These are phyloP conservation scores for Calonectria crousiana DNA, from an alignment of 2,329 filamentous ascomycete genomes.

Conservation along the genomic window DNA sequence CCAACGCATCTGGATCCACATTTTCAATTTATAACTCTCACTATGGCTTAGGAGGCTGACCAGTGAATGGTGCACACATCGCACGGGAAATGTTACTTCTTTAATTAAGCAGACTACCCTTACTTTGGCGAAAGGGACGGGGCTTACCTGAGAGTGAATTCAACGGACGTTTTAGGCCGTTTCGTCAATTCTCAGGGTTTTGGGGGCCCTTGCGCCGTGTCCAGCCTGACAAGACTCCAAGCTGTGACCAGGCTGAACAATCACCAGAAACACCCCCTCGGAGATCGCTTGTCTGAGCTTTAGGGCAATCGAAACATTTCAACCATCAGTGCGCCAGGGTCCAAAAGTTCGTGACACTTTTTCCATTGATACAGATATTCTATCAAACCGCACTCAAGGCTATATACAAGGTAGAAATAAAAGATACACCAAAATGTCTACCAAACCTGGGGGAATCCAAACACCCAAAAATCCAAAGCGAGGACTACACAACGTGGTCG, in stretches of 20 bases:
- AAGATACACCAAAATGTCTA: conserved; percentile 22
- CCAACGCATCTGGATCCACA: not conserved
- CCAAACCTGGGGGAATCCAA: conserved; percentile 37
- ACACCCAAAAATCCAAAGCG: conserved; percentile 41
- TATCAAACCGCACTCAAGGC: conserved; percentile 1
- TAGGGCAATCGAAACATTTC: not conserved
- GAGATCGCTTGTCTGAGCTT: not conserved
- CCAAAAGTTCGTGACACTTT: not conserved
- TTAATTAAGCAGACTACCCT: not conserved
- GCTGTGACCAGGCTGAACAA: too few relatives aligned
- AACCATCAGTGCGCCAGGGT: not conserved
- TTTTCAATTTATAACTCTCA: not conserved
- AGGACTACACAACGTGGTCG: not conserved
- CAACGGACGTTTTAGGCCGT: not conserved
- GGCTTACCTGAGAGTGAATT: not conserved
- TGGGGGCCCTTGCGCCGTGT: too few relatives aligned
- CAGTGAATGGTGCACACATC: not conserved
- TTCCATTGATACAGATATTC: conserved; percentile 1
- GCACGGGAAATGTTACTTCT: not conserved
- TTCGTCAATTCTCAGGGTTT: not conserved
- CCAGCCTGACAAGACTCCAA: too few relatives aligned
- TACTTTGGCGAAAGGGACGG: not conserved
- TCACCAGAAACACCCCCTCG: not conserved
- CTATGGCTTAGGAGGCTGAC: not conserved
- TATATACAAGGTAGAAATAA: conserved; percentile 19